Evolutionary conservation across 805 yeast genomes (phyloP).

Genomic region (Ogataea naganishii): DNA sequence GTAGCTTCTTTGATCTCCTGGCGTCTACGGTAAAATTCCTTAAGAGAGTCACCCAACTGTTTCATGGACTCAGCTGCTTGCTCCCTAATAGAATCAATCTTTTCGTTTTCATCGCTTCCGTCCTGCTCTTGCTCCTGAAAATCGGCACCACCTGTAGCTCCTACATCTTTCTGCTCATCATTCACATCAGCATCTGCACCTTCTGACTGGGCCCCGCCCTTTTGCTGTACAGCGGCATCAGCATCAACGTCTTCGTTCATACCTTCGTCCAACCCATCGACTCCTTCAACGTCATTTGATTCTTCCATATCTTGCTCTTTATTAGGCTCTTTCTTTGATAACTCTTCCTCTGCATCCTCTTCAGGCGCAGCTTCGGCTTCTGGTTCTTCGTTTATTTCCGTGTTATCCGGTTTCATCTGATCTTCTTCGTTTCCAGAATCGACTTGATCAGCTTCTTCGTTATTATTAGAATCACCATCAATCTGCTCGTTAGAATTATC

Average conservation of each 20-base stretch:
- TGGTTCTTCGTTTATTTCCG: slow-evolving; percentile 18
- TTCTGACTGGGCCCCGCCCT: slow-evolving; percentile 24
- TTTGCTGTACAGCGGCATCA: slow-evolving; percentile 26
- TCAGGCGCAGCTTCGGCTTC: slow-evolving; percentile 23
- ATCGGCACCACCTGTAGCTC: slow-evolving; percentile 49
- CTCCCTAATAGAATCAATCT: slow-evolving; percentile 51
- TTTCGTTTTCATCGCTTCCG: slow-evolving; percentile 35
- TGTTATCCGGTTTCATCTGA: slow-evolving; percentile 6
- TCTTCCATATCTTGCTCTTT: slow-evolving; percentile 26
- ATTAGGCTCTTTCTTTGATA: slow-evolving; percentile 13
- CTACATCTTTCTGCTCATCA: slow-evolving; percentile 50
- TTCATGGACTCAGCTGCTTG: slow-evolving; percentile 70
- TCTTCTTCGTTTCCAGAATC: slow-evolving; percentile 14
- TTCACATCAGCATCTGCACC: slow-evolving; percentile 29
- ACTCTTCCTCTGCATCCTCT: slow-evolving; percentile 11
- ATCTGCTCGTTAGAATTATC: slow-evolving; percentile 11
- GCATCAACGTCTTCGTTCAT: slow-evolving; percentile 23
- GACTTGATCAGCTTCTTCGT: slow-evolving; percentile 12
- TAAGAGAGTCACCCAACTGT: slow-evolving; percentile 84
- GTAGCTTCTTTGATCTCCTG: slow-evolving; percentile 76
- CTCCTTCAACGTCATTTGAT: slow-evolving; percentile 21
- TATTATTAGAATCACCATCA: slow-evolving; percentile 10
- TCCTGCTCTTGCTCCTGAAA: slow-evolving; percentile 31
- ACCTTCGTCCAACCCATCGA: slow-evolving; percentile 23
- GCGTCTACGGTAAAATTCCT: slow-evolving; percentile 84